Conservation (phyloP, 768 basidiomycete species). For the Mrakia hoshinonis region DNA sequence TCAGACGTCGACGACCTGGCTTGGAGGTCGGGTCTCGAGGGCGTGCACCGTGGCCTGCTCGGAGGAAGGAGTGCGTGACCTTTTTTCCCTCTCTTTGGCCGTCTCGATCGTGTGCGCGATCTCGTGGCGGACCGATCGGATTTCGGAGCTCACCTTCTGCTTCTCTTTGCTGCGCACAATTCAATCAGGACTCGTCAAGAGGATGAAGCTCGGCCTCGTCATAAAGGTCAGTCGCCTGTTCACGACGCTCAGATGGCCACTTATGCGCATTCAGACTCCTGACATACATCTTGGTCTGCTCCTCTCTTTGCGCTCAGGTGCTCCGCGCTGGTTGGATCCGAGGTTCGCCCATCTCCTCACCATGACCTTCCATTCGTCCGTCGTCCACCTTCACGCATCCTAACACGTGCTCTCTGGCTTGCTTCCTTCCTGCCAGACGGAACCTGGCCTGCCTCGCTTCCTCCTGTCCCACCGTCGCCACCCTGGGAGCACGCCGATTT, state of each 20-base stretch:
- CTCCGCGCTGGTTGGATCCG: constrained; percentile 1
- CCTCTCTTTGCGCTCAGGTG: neutral
- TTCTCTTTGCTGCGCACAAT: neutral
- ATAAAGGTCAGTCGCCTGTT: constrained; percentile 13
- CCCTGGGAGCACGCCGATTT: neutral
- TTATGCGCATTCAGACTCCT: neutral
- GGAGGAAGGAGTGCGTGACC: constrained; percentile 9
- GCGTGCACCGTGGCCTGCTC: constrained; percentile 1
- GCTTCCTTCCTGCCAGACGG: neutral
- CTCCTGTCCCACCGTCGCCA: neutral
- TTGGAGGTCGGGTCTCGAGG: constrained; percentile 10
- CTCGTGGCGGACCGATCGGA: neutral
- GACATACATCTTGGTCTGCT: neutral
- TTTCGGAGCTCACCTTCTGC: neutral
- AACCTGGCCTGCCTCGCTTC: constrained; percentile 3
- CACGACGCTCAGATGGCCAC: neutral
- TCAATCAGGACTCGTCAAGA: constrained; percentile 16
- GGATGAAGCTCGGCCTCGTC: constrained; percentile 10
- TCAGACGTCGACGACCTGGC: neutral
- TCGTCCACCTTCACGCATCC: neutral
- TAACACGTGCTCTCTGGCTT: neutral
- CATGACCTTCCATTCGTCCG: neutral
- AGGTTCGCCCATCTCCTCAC: neutral
- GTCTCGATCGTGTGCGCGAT: neutral
- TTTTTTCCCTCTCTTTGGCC: no score